These are phyloP conservation scores for Rhipidocladum racemiflorum DNA, from an alignment of 176 grass and related monocot genomes.

Conservation along the genomic window DNA sequence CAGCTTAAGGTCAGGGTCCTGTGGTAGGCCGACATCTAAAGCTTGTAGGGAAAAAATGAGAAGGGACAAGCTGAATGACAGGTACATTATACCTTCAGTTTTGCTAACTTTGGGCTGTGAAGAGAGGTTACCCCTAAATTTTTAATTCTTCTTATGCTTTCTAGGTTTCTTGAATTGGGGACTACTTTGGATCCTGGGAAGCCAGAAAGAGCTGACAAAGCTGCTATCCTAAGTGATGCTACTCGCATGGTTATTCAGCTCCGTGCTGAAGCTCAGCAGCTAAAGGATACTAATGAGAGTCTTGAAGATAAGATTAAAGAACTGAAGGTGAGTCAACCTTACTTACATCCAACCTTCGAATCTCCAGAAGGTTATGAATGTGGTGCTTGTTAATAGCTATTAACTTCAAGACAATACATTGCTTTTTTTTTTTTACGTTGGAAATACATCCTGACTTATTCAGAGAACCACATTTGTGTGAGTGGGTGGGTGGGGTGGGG, in stretches of 20 bases:
- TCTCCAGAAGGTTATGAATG: background rate
- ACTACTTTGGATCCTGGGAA: slow-evolving; percentile 67
- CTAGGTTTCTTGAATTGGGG: slow-evolving; percentile 71
- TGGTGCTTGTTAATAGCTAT: background rate
- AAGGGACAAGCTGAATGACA: slow-evolving; percentile 70
- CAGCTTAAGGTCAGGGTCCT: slow-evolving; percentile 57
- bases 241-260: slow-evolving; percentile 63
- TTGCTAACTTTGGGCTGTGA: background rate
- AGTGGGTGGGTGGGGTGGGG: too few species aligned
- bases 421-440: background rate
- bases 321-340: slow-evolving; percentile 49
- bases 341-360: background rate
- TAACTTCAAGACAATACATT: background rate
- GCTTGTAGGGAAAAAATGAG: slow-evolving; percentile 68
- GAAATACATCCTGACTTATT: background rate
- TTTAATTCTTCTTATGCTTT: slow-evolving; percentile 1
- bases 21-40: slow-evolving; percentile 53
- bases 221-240: slow-evolving; percentile 71
- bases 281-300: slow-evolving; percentile 63
- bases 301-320: slow-evolving; percentile 77
- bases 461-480: background rate
- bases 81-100: slow-evolving; percentile 32
- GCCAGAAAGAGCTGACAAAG: slow-evolving; percentile 66
- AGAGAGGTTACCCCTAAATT: background rate
- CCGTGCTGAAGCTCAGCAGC: slow-evolving; percentile 53